Evolutionary conservation across 2,329 filamentous ascomycete genomes (phyloP), one percentile per base, ranked within the genome.

Genomic region (Dothideomycetes sp.): DNA sequence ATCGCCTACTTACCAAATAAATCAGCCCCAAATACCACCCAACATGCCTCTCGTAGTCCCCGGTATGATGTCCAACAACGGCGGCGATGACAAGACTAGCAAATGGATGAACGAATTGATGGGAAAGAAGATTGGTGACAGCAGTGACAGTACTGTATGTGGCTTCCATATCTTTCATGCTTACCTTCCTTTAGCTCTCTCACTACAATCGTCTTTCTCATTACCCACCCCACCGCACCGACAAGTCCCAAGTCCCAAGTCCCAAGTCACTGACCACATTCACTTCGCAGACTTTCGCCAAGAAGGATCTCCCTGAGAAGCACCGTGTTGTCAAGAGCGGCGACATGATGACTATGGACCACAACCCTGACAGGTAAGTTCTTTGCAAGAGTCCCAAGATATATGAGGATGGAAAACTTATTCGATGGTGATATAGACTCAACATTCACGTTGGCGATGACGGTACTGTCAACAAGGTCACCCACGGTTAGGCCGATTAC

Each of bases 41-140:
- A 40, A 22, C 30, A 71, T 71, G 68, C 68, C 68, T 59, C 67
- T 71, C 56, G 66, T 71, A 45, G 62, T 71, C 11, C 68, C 68
- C 30, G 66, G 65, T 40, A 59, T 60, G 53, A 61, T 57, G 53
- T 62, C 57, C 33, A 47, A 34, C 38, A 59, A 59, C 43, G 54
- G 50, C 46, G 50, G 49, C 44, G 49, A 51, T 16, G 78, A 59
- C 47, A 55, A 62, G 51, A 58, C 54, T 41, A 50, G 59, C 9
- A 57, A 68, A 41, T 71, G 68, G 68, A 56, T 58, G 53, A 61
- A 57, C 50, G 63, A 70, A 59, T 58, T 71, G 16, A 61, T 65
- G 52, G 68, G 68, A 49, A 71, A 71, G 65, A 70, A 69, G 54
- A 53, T 71, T 25, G 68, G 68, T 10, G 68, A 71, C 11, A 41